Evolutionary conservation across 352 stramenopile species (phyloP).

Genomic region (Pythium biforme): DNA sequence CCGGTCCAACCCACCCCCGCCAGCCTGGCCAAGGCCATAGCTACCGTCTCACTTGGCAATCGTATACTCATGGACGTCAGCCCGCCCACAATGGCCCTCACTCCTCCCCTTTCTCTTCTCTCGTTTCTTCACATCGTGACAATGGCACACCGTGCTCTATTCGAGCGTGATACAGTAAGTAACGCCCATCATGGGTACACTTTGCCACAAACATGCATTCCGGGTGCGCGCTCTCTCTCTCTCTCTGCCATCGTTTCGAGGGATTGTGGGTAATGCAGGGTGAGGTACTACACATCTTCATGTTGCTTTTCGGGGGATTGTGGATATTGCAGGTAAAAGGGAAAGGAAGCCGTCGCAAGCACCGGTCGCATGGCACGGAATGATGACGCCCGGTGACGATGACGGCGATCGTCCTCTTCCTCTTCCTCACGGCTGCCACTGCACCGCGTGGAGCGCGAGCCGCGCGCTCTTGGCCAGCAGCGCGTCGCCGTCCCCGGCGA

Average conservation of each 20-base stretch:
- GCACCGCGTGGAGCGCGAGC: slow-evolving; percentile 48
- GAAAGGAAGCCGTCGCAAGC: too few species aligned
- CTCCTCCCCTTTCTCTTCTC: slow-evolving; percentile 12
- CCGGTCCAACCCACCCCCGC: not conserved
- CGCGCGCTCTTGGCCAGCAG: slow-evolving; percentile 61
- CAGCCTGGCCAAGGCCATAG: not conserved
- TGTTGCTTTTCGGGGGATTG: too few species aligned
- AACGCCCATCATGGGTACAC: slow-evolving; percentile 5
- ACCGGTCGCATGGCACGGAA: too few species aligned
- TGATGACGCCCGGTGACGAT: too few species aligned
- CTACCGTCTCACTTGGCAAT: slow-evolving; percentile 4
- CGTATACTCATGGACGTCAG: slow-evolving; percentile 13
- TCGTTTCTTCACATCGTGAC: slow-evolving; percentile 18
- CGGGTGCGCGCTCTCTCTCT: not conserved
- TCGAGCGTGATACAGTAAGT: slow-evolving; percentile 15
- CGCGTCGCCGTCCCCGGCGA: slow-evolving; percentile 39
- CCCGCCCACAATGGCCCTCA: not conserved
- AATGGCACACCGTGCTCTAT: slow-evolving; percentile 10
- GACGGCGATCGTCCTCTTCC: not conserved
- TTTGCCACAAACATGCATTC: not conserved
- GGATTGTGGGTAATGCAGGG: too few species aligned
- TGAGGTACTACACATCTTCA: too few species aligned
- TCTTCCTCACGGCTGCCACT: slow-evolving; percentile 50
- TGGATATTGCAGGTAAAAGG: too few species aligned
- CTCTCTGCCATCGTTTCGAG: not conserved